Evolutionary conservation across 768 basidiomycete species (phyloP).

Genomic region (Filobasidium wieringae): DNA sequence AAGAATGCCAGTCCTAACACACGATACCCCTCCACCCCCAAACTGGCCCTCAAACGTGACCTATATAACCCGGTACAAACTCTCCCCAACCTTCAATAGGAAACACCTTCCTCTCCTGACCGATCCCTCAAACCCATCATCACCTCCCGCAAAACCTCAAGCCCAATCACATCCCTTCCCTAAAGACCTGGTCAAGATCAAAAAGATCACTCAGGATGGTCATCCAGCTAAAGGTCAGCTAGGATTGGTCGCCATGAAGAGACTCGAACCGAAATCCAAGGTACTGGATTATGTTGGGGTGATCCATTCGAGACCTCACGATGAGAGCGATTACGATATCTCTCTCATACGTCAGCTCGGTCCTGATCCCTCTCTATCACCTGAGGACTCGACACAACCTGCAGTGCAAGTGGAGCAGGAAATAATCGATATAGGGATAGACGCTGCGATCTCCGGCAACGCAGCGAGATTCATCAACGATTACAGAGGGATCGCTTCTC

Average conservation of each 20-base stretch:
- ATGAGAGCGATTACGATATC: conserved; percentile 62
- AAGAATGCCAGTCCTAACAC: background rate
- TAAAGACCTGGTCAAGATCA: conserved; percentile 47
- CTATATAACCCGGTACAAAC: conserved; percentile 48
- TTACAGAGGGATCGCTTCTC: conserved; percentile 61
- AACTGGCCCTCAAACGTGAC: conserved; percentile 50
- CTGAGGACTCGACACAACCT: background rate
- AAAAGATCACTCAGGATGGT: conserved; percentile 41
- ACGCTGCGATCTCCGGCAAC: conserved; percentile 66
- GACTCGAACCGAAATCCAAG: conserved; percentile 54
- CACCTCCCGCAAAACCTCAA: conserved; percentile 5
- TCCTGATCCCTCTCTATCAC: background rate
- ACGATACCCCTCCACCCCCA: conserved; percentile 36
- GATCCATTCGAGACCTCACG: conserved; percentile 48
- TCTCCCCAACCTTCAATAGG: conserved; percentile 48
- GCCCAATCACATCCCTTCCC: conserved; percentile 4
- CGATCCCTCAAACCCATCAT: background rate
- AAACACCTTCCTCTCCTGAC: background rate
- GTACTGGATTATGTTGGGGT: conserved; percentile 75
- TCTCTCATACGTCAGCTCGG: conserved; percentile 43
- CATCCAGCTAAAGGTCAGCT: conserved; percentile 71
- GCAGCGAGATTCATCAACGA: conserved; percentile 84
- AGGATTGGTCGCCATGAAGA: conserved; percentile 67
- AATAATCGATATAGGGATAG: conserved; percentile 56
- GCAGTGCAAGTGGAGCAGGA: background rate